Conservation (phyloP, 139 green algal species). For the Volvox africanus region DNA sequence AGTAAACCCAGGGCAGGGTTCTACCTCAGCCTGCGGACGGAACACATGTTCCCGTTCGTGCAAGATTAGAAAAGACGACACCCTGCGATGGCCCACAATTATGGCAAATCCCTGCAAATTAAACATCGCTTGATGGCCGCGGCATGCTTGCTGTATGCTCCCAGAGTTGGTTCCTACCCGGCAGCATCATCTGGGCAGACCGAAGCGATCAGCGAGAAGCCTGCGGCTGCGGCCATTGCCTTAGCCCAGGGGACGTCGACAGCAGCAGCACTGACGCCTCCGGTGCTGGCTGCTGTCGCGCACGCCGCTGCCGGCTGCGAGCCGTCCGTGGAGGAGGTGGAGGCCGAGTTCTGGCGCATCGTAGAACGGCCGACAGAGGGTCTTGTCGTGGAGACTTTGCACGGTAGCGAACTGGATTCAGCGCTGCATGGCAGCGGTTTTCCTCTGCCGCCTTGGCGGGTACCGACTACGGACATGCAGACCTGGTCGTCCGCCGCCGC, state of each 20-base stretch:
- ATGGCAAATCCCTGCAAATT: too few relatives aligned
- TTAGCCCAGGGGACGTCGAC: neutral
- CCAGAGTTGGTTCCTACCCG: too few relatives aligned
- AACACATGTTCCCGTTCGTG: too few relatives aligned
- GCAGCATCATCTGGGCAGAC: neutral
- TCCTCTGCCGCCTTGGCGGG: slow-evolving; percentile 52
- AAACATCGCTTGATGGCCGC: too few relatives aligned
- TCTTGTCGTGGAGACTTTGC: slow-evolving; percentile 85
- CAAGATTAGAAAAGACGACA: too few relatives aligned
- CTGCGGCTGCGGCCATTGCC: neutral
- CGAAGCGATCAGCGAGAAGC: neutral
- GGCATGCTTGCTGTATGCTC: too few relatives aligned
- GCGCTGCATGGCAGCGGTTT: slow-evolving; percentile 57
- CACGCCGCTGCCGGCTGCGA: slow-evolving; percentile 20
- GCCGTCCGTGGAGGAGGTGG: slow-evolving; percentile 70
- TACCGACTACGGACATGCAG: neutral
- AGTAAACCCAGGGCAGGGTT: too few relatives aligned
- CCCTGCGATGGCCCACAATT: too few relatives aligned
- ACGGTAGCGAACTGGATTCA: slow-evolving; percentile 86
- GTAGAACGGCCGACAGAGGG: slow-evolving; percentile 78
- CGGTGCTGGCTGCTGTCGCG: neutral
- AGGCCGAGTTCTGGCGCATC: slow-evolving; percentile 94
- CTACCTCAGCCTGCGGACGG: too few relatives aligned
- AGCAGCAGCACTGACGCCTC: neutral
- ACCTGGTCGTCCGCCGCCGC: too few relatives aligned